Evolutionary conservation across 2,329 filamentous ascomycete genomes (phyloP), one percentile per base, ranked within the genome.

Genomic region (Talaromyces sp.): DNA sequence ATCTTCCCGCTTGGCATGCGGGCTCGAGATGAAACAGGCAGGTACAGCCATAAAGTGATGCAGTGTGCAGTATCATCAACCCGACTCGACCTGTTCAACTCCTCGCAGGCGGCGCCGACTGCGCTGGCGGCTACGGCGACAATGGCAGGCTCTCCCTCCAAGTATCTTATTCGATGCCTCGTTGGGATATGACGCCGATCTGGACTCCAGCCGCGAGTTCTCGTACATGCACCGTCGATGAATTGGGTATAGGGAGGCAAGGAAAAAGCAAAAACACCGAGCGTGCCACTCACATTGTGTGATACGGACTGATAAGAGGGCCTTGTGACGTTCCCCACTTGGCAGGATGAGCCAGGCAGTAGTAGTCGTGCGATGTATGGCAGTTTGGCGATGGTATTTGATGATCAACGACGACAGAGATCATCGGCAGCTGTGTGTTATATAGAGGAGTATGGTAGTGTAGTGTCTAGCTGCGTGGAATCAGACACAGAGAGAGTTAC

Each of bases 271-370:
- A 63, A 31, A 28, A 60, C 21, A 48, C 50, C 18, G 23, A 50
- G 23, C 35, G 48, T 60, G 48, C 42, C 21, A 63, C 62, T 63
- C 50, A 63, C 62, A 46, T 37, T 44, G 40, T 59, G 58, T 63
- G 62, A 56, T 60, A 52, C 48, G 37, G 40, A 31, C 50, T 60
- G 62, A 63, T 60, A 60, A 63, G 50, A 31, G 33, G 48, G 39
- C 50, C 62, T 63, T 56, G 58, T 57, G 62, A 63, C 46, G 50
- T 46, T 60, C 61, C 62, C 57, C 62, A 37, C 62, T 56, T 56
- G 25, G 62, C 50, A 52, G 33, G 12, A 37, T 16, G 42, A 61
- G 23, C 21, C 60, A 11, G 37, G 42, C 21, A 39, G n/a, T n/a
- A 18, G 39, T 28, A 21, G 42, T 44, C 25, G 21, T 42, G 28